These are phyloP conservation scores for Fusarium tuaranense DNA, from an alignment of 2,329 filamentous ascomycete species.

Conservation along the genomic window DNA sequence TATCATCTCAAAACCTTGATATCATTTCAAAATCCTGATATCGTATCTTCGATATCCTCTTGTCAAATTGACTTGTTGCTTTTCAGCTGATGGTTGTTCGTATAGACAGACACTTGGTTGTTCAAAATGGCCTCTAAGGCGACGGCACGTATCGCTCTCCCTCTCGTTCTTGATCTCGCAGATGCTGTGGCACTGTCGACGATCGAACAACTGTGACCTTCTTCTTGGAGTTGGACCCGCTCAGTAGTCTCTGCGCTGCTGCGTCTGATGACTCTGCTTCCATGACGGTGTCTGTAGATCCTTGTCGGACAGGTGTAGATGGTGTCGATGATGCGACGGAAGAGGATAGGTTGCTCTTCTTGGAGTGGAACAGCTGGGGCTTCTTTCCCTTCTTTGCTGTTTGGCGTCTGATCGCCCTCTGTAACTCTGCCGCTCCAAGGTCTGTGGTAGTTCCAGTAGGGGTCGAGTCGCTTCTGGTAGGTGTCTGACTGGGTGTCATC, in stretches of 20 bases:
- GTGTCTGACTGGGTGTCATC: neutral
- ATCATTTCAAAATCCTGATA: neutral
- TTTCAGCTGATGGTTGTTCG: neutral
- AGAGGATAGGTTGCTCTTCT: neutral
- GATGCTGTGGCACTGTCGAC: neutral
- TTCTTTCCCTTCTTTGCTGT: neutral
- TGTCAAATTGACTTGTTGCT: neutral
- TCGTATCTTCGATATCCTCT: neutral
- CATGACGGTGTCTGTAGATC: neutral
- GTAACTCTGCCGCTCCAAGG: neutral
- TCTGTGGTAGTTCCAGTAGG: neutral
- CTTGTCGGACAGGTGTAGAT: neutral
- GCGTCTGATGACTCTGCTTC: neutral
- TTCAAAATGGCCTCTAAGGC: neutral
- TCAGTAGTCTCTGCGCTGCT: neutral
- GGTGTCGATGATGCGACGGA: neutral
- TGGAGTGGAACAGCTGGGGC: conserved; percentile 6
- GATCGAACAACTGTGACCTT: conserved; percentile 9
- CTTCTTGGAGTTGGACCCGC: neutral
- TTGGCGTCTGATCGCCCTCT: neutral
- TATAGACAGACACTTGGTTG: neutral
- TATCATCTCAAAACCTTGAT: neutral
- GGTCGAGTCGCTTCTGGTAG: neutral
- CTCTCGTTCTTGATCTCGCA: conserved; percentile 2
- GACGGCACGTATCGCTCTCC: neutral